These are phyloP conservation scores for Leccinum uliginosum DNA, from an alignment of 768 basidiomycete species.

Conservation along the genomic window DNA sequence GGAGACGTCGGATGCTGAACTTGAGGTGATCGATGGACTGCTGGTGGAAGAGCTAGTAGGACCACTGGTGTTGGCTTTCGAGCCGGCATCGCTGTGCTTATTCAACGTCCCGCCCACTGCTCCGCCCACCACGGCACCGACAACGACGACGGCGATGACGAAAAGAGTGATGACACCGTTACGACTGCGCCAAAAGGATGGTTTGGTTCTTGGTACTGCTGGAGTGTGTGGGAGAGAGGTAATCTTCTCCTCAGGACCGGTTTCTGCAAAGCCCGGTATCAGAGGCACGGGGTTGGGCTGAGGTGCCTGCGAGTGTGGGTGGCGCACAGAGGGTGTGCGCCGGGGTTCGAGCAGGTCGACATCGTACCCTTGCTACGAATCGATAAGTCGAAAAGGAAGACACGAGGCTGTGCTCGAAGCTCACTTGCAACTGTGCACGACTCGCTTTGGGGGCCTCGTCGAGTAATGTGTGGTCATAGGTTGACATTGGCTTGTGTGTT, in stretches of 20 bases:
- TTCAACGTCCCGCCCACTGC: constrained; percentile 49
- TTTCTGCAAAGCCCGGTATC: constrained; percentile 9
- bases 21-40: background rate
- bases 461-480: constrained; percentile 39
- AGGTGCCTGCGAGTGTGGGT: constrained; percentile 7
- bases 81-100: constrained; percentile 11
- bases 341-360: constrained; percentile 39
- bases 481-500: constrained; percentile 18
- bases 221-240: background rate
- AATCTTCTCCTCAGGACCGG: constrained; percentile 12
- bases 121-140: constrained; percentile 54
- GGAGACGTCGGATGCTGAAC: background rate
- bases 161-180: constrained; percentile 40
- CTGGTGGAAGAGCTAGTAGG: background rate
- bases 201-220: background rate
- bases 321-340: constrained; percentile 20
- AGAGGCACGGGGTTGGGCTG: constrained; percentile 12
- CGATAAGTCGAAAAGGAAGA: background rate
- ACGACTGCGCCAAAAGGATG: constrained; percentile 48
- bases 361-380: constrained; percentile 49
- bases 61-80: background rate
- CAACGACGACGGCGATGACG: constrained; percentile 36
- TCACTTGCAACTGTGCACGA: constrained; percentile 40
- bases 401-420: constrained; percentile 22
- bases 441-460: constrained; percentile 40